Evolutionary conservation across 2,329 filamentous ascomycete species (phyloP), one percentile per base, ranked within the genome.

Genomic region (Neofusicoccum parvum): DNA sequence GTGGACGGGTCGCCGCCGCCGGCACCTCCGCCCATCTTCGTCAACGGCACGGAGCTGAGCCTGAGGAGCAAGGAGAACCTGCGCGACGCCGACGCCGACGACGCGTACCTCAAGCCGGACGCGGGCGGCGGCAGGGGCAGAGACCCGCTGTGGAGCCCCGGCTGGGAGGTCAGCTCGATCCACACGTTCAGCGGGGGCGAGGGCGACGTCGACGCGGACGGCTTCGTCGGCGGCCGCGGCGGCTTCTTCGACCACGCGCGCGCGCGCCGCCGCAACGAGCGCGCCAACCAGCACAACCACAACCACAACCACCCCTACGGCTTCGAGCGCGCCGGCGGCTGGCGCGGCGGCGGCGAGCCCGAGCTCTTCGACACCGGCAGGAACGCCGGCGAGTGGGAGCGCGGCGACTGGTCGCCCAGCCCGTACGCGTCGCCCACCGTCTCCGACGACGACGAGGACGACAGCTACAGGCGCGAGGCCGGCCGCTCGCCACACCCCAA

Each of bases 191-290:
- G 9, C 17, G 23, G 10, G 17, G 53, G 53, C 4, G 50, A 39
- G 3, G 53, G 14, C n/a, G 51, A 27, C 36, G 34, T 20, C 15
- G 39, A 20, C 10, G 41, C 15, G 14, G 41, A 46, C 12, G 54
- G 41, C 23, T 34, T 59, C 17, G 41, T 59, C 15, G 12, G 6
- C 12, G 34, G 34, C n/a, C 23, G 23, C 17, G 54, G 15, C 27
- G 54, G 54, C 17, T 56, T 56, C 37, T 56, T 56, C 14, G 53
- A 56, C 17, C 27, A 56, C 11, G 53, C 53, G 37, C 27, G 49
- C 27, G 11, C 5, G 14, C 27, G 27, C 27, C 27, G 27, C 1
- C 27, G 27, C 5, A 5, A 32, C 27, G 27, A 32, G 27, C 27
- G 27, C 27, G 27, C 27, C 27, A 32, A 1, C 27, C 27, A 32